phyloP scores from a whole-genome alignment of 1,139 yeast genomes.

The Yamadazyma membranifaciens region DNA sequence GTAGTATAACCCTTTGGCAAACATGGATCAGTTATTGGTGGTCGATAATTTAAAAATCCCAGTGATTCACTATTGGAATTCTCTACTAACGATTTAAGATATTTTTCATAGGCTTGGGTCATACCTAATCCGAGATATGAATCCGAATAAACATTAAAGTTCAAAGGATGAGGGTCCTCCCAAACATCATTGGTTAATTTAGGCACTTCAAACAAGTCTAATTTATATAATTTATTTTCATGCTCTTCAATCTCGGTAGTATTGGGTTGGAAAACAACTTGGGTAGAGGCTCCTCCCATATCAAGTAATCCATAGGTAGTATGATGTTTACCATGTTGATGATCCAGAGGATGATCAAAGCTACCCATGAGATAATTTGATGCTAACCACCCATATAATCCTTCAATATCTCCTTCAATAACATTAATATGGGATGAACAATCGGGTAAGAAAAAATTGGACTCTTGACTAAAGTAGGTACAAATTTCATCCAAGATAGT shows the following conservation, averaged over 20 bases:
- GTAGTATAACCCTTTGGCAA: slow-evolving; percentile 48
- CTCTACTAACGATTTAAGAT: slow-evolving; percentile 39
- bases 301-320: slow-evolving; percentile 73
- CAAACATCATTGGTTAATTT: neutral
- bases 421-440: slow-evolving; percentile 62
- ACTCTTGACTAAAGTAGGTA: slow-evolving; percentile 46
- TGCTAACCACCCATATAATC: slow-evolving; percentile 80
- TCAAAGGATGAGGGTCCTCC: slow-evolving; percentile 21
- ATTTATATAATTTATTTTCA: slow-evolving; percentile 50
- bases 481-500: slow-evolving; percentile 56
- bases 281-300: slow-evolving; percentile 90
- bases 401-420: slow-evolving; percentile 77
- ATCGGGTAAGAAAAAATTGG: slow-evolving; percentile 58
- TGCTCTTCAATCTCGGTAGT: slow-evolving; percentile 54
- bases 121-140: slow-evolving; percentile 80
- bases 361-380: slow-evolving; percentile 67
- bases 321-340: slow-evolving; percentile 51
- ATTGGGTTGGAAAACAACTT: slow-evolving; percentile 75
- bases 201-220: slow-evolving; percentile 47
- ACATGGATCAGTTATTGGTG: slow-evolving; percentile 58
- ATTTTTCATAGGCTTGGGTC: slow-evolving; percentile 60
- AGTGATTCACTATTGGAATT: slow-evolving; percentile 12
- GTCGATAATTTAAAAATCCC: slow-evolving; percentile 17
- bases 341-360: slow-evolving; percentile 48
- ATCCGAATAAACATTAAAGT: slow-evolving; percentile 61